A percentile compares a stretch with the other conserved stretches of the same genome.
These are phyloP conservation scores for Aureobasidium lini DNA, from an alignment of 2,329 filamentous ascomycete species.

Conservation along the genomic window DNA sequence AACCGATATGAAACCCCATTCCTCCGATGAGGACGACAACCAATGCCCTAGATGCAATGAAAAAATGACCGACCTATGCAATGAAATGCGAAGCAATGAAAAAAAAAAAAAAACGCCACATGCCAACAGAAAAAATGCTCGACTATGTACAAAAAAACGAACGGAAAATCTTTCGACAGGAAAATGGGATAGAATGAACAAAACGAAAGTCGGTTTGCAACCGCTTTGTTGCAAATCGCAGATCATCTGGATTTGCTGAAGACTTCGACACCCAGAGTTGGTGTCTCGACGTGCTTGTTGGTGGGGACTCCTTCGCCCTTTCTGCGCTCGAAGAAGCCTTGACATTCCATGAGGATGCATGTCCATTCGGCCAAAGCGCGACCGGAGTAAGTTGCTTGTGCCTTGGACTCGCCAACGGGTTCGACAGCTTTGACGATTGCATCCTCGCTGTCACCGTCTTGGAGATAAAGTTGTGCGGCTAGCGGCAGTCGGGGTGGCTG, in stretches of 20 bases:
- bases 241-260: conserved; percentile 42
- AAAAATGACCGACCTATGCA: too few species aligned
- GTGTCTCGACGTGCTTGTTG: conserved; percentile 63
- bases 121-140: too few species aligned
- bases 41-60: too few species aligned
- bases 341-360: conserved; percentile 67
- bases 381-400: conserved; percentile 54
- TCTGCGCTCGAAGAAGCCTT: conserved; percentile 71
- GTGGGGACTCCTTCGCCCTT: conserved; percentile 63
- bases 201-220: too few species aligned
- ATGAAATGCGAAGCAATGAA: too few species aligned
- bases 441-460: conserved; percentile 21
- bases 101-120: too few species aligned
- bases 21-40: too few species aligned
- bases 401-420: conserved; percentile 31
- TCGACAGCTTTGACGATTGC: conserved; percentile 21
- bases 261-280: conserved; percentile 56
- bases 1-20: too few species aligned
- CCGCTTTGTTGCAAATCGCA: too few species aligned
- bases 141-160: too few species aligned
- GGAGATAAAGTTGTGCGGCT: conserved; percentile 60
- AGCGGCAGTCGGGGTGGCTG: conserved; percentile 61
- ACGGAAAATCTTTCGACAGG: too few species aligned
- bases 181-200: too few species aligned
- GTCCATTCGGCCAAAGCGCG: conserved; percentile 73